Base-by-base conservation (phyloP, 768 basidiomycete genomes). In the Porphyrellus cyaneotinctus region DNA sequence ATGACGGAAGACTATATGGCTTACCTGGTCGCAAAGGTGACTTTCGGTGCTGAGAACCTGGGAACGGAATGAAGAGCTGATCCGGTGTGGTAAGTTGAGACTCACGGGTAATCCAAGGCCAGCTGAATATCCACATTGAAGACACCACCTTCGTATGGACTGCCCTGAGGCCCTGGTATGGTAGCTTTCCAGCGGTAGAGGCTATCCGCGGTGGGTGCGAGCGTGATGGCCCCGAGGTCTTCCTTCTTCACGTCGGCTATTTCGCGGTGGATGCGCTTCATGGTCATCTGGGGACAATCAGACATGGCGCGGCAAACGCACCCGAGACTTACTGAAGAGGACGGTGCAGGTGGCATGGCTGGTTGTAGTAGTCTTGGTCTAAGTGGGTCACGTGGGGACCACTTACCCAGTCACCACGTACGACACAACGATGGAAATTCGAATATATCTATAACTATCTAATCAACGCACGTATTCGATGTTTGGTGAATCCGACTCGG, bases 251-350 rank as follows among this genome's bases (percentile, higher is more conserved):
- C 71, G 70, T 92, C 88, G 7, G 81, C 78, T 31, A 92, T 83
- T 70, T 93, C 90, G 53, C 87, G 84, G 57, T 87, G 81, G 36
- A 93, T 92, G 39, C 90, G 85, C 72, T 90, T 92, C 59, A 89
- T 69, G 7, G 90, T 87, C 62, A 80, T 82, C 79, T 80, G 41
- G 7, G 30, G 13, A 35, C 23, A 10, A 49, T 66, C 42, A 66
- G 62, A 24, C 8, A 2, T 5, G 32, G 1, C 20, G 15, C 13
- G 9, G 33, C 7, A 15, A 4, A 32, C 1, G n/a, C 6, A 0
- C 3, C n/a, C 20, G 15, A 39, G 45, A 64, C 67, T 32, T 48
- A 52, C 67, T 43, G 52, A 23, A 35, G 64, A 67, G 15, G 67
- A 63, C n/a, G 38, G n/a, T 41, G 60, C 39, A 13, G 62, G 60